phyloP scores from a whole-genome alignment of 768 basidiomycete genomes.

The Austroboletus festivus region DNA sequence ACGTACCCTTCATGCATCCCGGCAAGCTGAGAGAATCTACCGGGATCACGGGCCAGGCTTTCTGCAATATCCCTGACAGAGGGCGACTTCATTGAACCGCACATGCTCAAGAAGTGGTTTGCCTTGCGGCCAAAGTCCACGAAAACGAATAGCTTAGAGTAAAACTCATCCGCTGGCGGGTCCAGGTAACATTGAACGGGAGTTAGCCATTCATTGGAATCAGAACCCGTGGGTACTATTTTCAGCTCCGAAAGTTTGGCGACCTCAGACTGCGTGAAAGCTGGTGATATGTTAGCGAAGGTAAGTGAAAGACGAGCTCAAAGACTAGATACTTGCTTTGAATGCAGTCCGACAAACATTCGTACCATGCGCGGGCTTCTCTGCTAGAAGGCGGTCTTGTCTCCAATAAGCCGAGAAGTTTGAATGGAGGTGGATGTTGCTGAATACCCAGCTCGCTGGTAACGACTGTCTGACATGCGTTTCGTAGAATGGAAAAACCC shows the following conservation, averaged over 20 bases:
- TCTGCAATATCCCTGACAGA: slow-evolving; percentile 74
- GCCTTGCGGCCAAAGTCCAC: slow-evolving; percentile 79
- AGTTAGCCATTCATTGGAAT: slow-evolving; percentile 39
- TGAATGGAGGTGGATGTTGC: slow-evolving; percentile 58
- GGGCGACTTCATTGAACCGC: slow-evolving; percentile 81
- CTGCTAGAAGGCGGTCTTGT: slow-evolving; percentile 50
- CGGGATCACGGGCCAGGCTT: slow-evolving; percentile 62
- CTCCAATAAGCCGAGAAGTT: slow-evolving; percentile 53
- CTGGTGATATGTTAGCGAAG: slow-evolving; percentile 35
- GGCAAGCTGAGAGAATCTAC: slow-evolving; percentile 63
- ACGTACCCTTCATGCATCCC: slow-evolving; percentile 44
- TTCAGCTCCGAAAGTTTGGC: slow-evolving; percentile 23
- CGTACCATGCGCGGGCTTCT: slow-evolving; percentile 60
- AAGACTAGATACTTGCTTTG: slow-evolving; percentile 40
- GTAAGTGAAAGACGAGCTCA: neutral
- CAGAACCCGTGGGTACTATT: slow-evolving; percentile 58
- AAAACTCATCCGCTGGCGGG: slow-evolving; percentile 43
- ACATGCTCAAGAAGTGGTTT: slow-evolving; percentile 76
- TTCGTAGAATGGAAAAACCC: slow-evolving; percentile 65
- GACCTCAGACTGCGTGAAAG: too few species aligned
- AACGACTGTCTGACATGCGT: slow-evolving; percentile 43
- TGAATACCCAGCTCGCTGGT: slow-evolving; percentile 59
- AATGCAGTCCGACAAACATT: slow-evolving; percentile 56
- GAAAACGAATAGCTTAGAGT: slow-evolving; percentile 79
- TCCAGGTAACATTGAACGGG: slow-evolving; percentile 70